Conservation (phyloP, 345 rosid genomes). For the Sonneratia caseolaris region DNA sequence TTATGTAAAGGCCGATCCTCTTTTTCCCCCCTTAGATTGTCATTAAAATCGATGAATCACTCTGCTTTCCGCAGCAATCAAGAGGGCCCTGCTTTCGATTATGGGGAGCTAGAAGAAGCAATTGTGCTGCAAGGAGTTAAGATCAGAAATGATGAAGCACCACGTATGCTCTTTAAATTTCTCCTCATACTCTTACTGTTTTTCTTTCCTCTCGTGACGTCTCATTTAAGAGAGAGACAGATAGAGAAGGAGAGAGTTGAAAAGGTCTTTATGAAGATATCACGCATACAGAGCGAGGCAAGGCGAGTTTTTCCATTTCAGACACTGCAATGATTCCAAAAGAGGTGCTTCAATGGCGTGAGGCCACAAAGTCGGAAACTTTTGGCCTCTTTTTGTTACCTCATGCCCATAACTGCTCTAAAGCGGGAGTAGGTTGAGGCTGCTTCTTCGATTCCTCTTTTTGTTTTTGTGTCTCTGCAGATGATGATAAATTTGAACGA, state of each 20-base stretch:
- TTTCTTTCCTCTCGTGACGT: constrained; percentile 44
- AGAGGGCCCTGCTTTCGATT: constrained; percentile 77
- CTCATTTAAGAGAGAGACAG: constrained; percentile 14
- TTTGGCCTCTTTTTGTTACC: not conserved
- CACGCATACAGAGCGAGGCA: not conserved
- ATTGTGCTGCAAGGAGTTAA: constrained; percentile 80
- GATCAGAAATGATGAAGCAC: constrained; percentile 74
- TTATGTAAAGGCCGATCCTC: not conserved
- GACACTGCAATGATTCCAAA: constrained; percentile 48
- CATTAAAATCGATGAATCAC: not conserved
- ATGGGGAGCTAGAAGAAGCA: constrained; percentile 98
- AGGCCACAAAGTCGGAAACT: constrained; percentile 44
- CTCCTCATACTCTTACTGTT: constrained; percentile 7
- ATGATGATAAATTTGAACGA: not conserved
- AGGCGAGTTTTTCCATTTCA: constrained; percentile 35
- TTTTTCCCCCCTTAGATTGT: constrained; percentile 1
- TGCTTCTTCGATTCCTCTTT: not conserved
- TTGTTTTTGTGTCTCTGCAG: not conserved
- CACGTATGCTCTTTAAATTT: constrained; percentile 27
- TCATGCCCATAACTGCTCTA: constrained; percentile 33
- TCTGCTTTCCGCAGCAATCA: constrained; percentile 41
- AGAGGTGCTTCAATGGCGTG: constrained; percentile 58
- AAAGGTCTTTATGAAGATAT: constrained; percentile 20
- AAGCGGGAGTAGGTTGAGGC: constrained; percentile 12
- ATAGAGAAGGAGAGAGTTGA: constrained; percentile 26